Evolutionary conservation across 2,329 filamentous ascomycete species (phyloP), one percentile per base, ranked within the genome.

Genomic region (Colletotrichum phormii): DNA sequence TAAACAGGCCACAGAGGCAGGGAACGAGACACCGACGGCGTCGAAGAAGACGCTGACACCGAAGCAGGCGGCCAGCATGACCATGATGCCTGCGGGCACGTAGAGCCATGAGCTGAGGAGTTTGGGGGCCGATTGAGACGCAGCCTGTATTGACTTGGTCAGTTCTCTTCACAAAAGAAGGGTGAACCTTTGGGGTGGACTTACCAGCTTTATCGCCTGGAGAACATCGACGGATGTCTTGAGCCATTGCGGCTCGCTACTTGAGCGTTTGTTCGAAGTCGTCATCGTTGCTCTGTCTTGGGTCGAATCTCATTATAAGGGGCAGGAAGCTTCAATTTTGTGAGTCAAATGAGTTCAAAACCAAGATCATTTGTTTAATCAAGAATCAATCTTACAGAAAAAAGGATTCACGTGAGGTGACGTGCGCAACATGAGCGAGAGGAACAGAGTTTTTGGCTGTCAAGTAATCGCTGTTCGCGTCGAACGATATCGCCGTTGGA

Each of bases 1-100:
- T 75, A 91, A 83, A 55, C 87, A 89, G 4, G 89, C 88, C 3
- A 91, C 89, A 2, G 89, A 90, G 2, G 89, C 87, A 0, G 89
- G 89, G 73, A 92, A 92, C 0, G 87, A 84, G 8, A 90, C 84
- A 26, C 83, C 82, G 67, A 85, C 84, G 8, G 87, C 78, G 13
- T 81, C 80, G 71, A 87, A 82, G 29, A 86, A 75, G n/a, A 80
- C 80, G 73, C 85, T 81, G 31, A 86, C 80, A 37, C 82, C 85
- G 67, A 86, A 87, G 74, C 84, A 86, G 3, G 79, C 82, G 15
- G 80, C 78, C 11, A 87, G 79, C 8, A 85, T 84, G 26, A 79
- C 75, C 29, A 83, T 75, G 65, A 86, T 81, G 46, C 85, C 85
- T 0, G 83, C 53, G 0, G 89, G 89, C 0, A 90, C 85, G 73